These are phyloP conservation scores for Spathaspora hagerdaliae DNA, from an alignment of 805 yeast genomes.

Conservation along the genomic window DNA sequence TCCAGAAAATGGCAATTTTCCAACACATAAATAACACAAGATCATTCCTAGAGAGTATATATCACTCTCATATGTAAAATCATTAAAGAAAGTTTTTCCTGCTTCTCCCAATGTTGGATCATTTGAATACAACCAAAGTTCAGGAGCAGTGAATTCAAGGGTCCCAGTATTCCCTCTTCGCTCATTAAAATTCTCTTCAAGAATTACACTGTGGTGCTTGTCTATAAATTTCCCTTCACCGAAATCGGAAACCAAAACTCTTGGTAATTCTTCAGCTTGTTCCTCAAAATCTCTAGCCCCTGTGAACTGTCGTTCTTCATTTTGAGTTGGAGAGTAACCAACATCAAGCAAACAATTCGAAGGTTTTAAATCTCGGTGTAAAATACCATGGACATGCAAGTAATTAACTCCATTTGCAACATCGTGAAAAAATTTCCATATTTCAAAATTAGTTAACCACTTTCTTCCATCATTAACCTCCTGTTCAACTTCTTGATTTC, in stretches of 20 bases:
- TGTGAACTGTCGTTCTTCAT: neutral
- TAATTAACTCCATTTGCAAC: conserved; percentile 67
- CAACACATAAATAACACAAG: conserved; percentile 70
- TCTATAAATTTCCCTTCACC: conserved; percentile 85
- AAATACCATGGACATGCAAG: conserved; percentile 67
- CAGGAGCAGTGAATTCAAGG: conserved; percentile 85
- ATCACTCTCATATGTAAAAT: conserved; percentile 72
- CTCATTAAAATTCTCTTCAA: conserved; percentile 14
- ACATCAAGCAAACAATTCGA: conserved; percentile 71
- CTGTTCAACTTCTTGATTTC: neutral
- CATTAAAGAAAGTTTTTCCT: conserved; percentile 35
- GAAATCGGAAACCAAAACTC: conserved; percentile 79
- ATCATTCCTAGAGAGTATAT: conserved; percentile 82
- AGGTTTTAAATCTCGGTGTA: conserved; percentile 89
- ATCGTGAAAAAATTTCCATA: conserved; percentile 65
- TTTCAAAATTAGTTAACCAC: conserved; percentile 54
- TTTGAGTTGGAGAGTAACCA: conserved; percentile 13
- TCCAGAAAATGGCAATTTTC: conserved; percentile 54
- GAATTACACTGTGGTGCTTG: conserved; percentile 21
- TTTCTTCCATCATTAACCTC: neutral
- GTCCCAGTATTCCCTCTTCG: conserved; percentile 89
- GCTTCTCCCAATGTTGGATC: conserved; percentile 22
- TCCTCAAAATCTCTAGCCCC: conserved; percentile 11
- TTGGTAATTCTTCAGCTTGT: conserved; percentile 43
- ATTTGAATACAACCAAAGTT: conserved; percentile 44